Evolutionary conservation across 2,329 filamentous ascomycete species (phyloP).

Genomic region (Emergomyces pasteurianus): DNA sequence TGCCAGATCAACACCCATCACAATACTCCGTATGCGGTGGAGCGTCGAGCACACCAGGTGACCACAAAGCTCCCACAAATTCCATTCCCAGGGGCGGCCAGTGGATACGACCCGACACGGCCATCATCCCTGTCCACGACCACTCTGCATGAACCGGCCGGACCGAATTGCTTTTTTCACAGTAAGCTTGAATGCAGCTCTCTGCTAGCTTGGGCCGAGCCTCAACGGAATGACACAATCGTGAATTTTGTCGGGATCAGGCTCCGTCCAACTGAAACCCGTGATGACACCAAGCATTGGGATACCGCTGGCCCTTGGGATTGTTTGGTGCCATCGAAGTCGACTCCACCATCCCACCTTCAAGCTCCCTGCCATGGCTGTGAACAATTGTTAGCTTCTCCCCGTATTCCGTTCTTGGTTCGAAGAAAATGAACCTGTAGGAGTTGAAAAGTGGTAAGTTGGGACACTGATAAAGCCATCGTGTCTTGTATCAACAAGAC

Average conservation of each 20-base stretch:
- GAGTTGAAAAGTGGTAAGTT: neutral
- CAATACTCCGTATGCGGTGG: neutral
- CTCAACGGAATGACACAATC: neutral
- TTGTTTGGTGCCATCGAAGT: neutral
- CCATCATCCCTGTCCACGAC: neutral
- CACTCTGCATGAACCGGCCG: too few relatives aligned
- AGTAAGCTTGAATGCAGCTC: neutral
- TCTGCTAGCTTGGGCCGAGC: neutral
- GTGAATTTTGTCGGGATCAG: neutral
- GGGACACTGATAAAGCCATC: neutral
- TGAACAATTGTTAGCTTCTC: neutral
- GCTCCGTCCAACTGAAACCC: neutral
- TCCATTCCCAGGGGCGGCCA: neutral
- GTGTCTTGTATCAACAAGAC: neutral
- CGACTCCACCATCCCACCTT: neutral
- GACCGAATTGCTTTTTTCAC: neutral
- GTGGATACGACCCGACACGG: neutral
- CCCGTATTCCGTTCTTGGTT: conserved; percentile 2
- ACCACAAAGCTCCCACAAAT: neutral
- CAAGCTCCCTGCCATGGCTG: neutral
- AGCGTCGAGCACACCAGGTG: neutral
- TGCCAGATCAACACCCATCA: neutral
- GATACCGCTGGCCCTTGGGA: neutral
- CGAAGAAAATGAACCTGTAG: neutral
- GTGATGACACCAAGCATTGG: neutral